Evolutionary conservation across 192 early-diverging fungal genomes (phyloP).

Genomic region (Coemansia asiatica): DNA sequence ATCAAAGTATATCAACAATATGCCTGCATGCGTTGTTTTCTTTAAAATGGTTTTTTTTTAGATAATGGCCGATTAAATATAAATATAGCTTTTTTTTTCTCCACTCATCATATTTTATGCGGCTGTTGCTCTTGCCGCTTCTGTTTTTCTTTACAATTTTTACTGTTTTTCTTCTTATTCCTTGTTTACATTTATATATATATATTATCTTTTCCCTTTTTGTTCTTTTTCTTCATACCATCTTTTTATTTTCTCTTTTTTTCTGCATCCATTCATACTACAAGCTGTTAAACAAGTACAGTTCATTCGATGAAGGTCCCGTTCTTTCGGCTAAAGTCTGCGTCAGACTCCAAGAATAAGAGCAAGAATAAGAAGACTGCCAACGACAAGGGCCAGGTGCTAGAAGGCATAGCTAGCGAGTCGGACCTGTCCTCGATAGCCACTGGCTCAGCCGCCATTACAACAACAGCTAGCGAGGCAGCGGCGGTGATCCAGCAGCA

Average conservation of each 20-base stretch:
- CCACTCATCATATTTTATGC: not conserved
- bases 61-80: not conserved
- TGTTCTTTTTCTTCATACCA: too few relatives aligned
- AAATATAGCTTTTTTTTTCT: not conserved
- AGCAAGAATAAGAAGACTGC: conserved; percentile 3
- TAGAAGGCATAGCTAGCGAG: conserved; percentile 22
- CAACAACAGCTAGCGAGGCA: not conserved
- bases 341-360: not conserved
- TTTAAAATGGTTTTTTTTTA: not conserved
- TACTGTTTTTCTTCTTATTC: not conserved
- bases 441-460: not conserved
- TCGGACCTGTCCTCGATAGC: conserved; percentile 14
- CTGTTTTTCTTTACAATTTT: conserved; percentile 15
- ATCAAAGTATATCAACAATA: not conserved
- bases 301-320: conserved; percentile 31
- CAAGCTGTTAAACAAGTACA: too few relatives aligned
- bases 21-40: not conserved
- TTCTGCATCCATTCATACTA: not conserved
- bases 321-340: conserved; percentile 40
- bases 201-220: not conserved
- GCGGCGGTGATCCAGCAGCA: not conserved
- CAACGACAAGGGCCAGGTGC: conserved; percentile 4
- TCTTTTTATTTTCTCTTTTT: conserved; percentile 1
- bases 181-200: not conserved
- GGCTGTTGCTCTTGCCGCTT: not conserved